Evolutionary conservation across 345 rosid species (phyloP).

Genomic region (Eucalyptus erythrocorys): DNA sequence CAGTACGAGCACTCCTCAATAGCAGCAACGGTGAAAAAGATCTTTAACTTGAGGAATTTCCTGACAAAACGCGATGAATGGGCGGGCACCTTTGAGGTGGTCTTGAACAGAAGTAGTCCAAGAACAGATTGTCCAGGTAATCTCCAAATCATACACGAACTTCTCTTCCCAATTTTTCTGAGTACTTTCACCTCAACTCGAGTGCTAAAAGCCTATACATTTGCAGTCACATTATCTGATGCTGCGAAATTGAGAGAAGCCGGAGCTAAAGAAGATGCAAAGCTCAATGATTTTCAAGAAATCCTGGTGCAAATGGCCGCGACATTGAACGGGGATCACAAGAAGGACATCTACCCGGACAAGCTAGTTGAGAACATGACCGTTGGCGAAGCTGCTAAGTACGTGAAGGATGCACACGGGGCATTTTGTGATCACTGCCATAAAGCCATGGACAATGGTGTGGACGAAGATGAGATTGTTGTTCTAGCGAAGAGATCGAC

Average conservation of each 20-base stretch:
- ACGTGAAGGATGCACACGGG: conserved; percentile 29
- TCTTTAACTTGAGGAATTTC: conserved; percentile 64
- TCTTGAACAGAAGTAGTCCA: conserved; percentile 42
- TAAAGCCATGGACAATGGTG: conserved; percentile 29
- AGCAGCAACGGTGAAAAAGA: conserved; percentile 66
- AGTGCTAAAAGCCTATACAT: neutral
- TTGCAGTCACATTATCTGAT: conserved; percentile 32
- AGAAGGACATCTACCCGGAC: conserved; percentile 26
- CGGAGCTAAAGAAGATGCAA: conserved; percentile 27
- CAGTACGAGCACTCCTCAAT: conserved; percentile 86
- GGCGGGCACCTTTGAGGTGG: conserved; percentile 72
- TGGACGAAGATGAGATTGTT: conserved; percentile 18
- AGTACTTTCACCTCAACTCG: too few relatives aligned
- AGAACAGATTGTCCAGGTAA: conserved; percentile 79
- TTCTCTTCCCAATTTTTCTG: neutral
- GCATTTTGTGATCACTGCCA: conserved; percentile 26
- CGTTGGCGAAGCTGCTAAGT: conserved; percentile 34
- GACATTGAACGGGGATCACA: conserved; percentile 42
- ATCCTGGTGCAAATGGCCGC: conserved; percentile 62
- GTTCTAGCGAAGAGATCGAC: neutral
- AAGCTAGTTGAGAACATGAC: conserved; percentile 52
- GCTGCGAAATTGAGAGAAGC: conserved; percentile 25
- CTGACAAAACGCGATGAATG: conserved; percentile 83
- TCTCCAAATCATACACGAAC: neutral
- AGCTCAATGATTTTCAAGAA: conserved; percentile 56